A percentile compares a stretch with the other conserved stretches of the same genome.
Conservation (phyloP, 495 filamentous ascomycete species). For the Thozetella sp. region DNA sequence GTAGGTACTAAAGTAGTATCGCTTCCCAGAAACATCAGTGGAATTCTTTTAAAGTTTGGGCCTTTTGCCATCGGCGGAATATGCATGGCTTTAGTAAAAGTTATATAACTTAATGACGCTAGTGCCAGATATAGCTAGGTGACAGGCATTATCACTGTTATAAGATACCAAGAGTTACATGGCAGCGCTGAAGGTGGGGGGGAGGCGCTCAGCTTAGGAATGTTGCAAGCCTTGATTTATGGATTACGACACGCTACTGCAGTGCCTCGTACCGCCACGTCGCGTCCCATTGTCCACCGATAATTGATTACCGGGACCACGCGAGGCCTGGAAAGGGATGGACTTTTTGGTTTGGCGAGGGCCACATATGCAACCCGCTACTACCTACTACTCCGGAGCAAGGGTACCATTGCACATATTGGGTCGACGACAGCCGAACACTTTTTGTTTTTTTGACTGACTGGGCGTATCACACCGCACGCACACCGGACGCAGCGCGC, state of each 20-base stretch:
- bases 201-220: not conserved
- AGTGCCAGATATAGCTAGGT: slow-evolving; percentile 2
- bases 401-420: not conserved
- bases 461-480: no score
- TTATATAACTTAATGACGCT: slow-evolving; percentile 1
- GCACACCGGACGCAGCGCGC: no score
- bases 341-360: not conserved
- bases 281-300: no score
- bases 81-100: slow-evolving; percentile 1
- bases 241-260: not conserved
- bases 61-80: not conserved
- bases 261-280: no score
- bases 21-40: not conserved
- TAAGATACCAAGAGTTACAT: not conserved
- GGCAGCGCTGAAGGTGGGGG: not conserved
- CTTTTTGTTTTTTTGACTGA: no score
- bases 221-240: not conserved
- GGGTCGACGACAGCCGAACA: no score
- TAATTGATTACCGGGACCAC: no score
- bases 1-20: not conserved
- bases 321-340: not conserved
- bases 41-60: not conserved
- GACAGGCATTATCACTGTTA: slow-evolving; percentile 1
- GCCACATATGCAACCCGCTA: not conserved
- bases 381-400: not conserved